phyloP scores from a whole-genome alignment of 345 rosid species.

The Heritiera littoralis region DNA sequence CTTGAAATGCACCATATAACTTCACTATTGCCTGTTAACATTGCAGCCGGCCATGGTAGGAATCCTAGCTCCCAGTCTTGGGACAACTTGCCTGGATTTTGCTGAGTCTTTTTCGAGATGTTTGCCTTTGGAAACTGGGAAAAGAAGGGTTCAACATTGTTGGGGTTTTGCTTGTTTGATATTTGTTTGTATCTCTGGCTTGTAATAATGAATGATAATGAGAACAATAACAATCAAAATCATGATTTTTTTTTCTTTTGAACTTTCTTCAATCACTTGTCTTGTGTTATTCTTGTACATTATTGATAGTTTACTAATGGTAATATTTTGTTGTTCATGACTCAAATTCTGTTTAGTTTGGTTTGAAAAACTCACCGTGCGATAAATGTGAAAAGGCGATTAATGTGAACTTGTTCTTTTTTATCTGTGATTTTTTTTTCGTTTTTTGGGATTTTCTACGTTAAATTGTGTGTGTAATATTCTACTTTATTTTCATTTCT shows the following conservation, averaged over 20 bases:
- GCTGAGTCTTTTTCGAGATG: constrained; percentile 16
- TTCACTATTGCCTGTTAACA: constrained; percentile 45
- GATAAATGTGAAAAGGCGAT: too few relatives aligned
- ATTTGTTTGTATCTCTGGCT: not conserved
- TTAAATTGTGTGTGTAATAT: too few relatives aligned
- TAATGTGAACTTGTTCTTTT: too few relatives aligned
- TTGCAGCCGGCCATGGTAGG: constrained; percentile 31
- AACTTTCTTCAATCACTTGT: not conserved
- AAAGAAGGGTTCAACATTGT: not conserved
- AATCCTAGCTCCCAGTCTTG: constrained; percentile 42
- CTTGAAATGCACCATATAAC: constrained; percentile 64
- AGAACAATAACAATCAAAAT: not conserved
- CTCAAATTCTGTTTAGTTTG: too few relatives aligned
- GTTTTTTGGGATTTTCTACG: too few relatives aligned
- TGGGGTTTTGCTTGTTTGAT: constrained; percentile 9
- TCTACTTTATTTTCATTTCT: too few relatives aligned
- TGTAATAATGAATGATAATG: too few relatives aligned
- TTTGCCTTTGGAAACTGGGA: not conserved
- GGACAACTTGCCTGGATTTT: constrained; percentile 53
- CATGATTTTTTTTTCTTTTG: not conserved
- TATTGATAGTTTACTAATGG: not conserved
- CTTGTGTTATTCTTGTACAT: not conserved
- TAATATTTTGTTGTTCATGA: not conserved
- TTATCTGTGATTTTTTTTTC: too few relatives aligned
- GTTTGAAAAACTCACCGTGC: too few relatives aligned